phyloP scores from a whole-genome alignment of 2,329 filamentous ascomycete species.

The Fusarium pseudograminearum region DNA sequence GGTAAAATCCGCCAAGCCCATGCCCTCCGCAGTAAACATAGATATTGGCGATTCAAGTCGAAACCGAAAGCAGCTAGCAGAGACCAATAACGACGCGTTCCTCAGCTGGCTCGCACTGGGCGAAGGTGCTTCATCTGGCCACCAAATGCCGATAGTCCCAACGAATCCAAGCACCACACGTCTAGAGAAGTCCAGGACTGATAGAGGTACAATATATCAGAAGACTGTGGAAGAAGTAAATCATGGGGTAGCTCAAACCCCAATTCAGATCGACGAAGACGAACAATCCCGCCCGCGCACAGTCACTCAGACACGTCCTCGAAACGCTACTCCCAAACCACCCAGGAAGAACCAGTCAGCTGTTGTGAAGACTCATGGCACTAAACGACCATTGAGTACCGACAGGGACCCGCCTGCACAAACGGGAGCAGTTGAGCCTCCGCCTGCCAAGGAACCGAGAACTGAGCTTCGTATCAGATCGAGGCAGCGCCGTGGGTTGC shows the following conservation, averaged over 20 bases:
- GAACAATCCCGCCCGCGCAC: background rate
- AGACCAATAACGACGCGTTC: conserved; percentile 24
- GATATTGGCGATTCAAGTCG: background rate
- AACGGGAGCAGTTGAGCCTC: background rate
- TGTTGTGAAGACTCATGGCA: background rate
- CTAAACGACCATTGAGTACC: conserved; percentile 18
- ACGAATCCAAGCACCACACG: background rate
- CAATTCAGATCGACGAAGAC: background rate
- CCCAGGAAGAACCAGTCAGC: background rate
- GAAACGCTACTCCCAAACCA: background rate
- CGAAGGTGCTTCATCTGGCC: background rate
- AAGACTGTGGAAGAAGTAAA: background rate
- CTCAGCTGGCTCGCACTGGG: conserved; percentile 25
- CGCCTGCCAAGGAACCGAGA: conserved; percentile 49
- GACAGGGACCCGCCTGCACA: background rate
- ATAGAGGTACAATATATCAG: background rate
- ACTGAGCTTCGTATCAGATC: conserved; percentile 62
- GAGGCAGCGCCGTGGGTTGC: conserved; percentile 61
- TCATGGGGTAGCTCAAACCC: background rate
- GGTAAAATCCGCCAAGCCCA: background rate
- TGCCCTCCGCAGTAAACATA: background rate
- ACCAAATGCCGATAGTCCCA: background rate
- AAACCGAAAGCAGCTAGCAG: background rate
- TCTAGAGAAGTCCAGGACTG: background rate
- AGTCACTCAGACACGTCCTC: background rate